Base-by-base conservation (phyloP, 176 grass and related monocot genomes). In the Musa itinerans region DNA sequence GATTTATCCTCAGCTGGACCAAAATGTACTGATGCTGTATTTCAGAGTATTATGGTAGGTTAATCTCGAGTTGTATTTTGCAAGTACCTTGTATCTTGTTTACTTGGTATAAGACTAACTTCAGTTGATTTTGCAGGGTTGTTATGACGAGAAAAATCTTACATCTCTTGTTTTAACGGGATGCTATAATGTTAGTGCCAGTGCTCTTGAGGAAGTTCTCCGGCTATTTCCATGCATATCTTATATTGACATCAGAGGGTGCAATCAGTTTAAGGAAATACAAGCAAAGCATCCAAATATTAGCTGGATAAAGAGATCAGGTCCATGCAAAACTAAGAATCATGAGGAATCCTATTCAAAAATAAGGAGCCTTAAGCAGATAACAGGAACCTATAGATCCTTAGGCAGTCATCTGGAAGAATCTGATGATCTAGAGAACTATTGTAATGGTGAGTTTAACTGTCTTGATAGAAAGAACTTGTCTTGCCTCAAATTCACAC, bases 231-330 rank as follows among this genome's bases (percentile, higher is more conserved):
- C 86, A 0, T 76, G 84, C 71, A 86, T 99, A 69, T 89, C 78
- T 68, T 89, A 82, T 75, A 78, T 92, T 48, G 86, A 99, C 76
- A 87, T 92, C 75, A 86, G 92, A 76, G 91, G 88, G 57, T 99
- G 95, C 83, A 82, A 74, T 81, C 91, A 99, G 79, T 84, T 99
- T 58, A 72, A 82, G 71, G 95, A 94, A 83, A 79, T 99, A 53
- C 84, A 84, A 87, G 63, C 57, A 25, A 99, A 79, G 81, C 94
- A 94, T 85, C 86, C 83, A 54, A 79, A 92, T 80, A 68, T 99
- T 58, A 94, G 86, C 80, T 99, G 90, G 90, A 87, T 89, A 54
- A 83, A 22, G 78, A 85, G 70, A 82, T 85, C 80, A 59, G 66
- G 64, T 59, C 70, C n/a, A 20, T 20, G 26, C 59, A 74, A 73